A percentile compares a stretch with the other conserved stretches of the same genome.
These are phyloP conservation scores for Trichomonascus vanleenenianus DNA, from an alignment of 805 yeast genomes.

Conservation along the genomic window DNA sequence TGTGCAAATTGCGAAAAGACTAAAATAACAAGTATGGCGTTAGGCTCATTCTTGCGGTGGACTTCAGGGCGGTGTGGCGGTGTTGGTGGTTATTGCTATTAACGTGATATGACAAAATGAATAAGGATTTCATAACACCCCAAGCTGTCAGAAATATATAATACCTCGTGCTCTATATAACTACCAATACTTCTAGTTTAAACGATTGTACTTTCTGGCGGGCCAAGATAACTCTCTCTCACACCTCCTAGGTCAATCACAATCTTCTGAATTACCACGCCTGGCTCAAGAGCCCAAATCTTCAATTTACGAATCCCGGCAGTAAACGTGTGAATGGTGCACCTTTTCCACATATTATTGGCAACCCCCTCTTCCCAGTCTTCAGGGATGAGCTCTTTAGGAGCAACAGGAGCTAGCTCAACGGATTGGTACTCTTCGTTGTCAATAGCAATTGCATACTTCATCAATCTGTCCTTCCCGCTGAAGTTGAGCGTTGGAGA, in stretches of 20 bases:
- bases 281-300: constrained; percentile 14
- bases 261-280: constrained; percentile 14
- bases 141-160: too few relatives aligned
- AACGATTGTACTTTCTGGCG: constrained; percentile 7
- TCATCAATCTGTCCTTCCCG: constrained; percentile 18
- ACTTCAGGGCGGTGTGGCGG: too few relatives aligned
- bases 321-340: constrained; percentile 1
- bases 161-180: too few relatives aligned
- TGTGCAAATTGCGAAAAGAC: too few relatives aligned
- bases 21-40: too few relatives aligned
- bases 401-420: constrained; percentile 20
- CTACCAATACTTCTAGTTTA: too few relatives aligned
- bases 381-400: constrained; percentile 7
- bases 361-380: constrained; percentile 15
- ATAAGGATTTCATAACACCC: too few relatives aligned
- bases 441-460: constrained; percentile 24
- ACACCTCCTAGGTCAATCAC: constrained; percentile 16
- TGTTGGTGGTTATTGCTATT: too few relatives aligned
- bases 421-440: constrained; percentile 19
- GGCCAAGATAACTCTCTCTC: constrained; percentile 13
- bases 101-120: too few relatives aligned
- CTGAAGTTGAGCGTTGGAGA: constrained; percentile 23
- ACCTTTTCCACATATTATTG: constrained; percentile 9
- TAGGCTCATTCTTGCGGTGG: too few relatives aligned
- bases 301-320: constrained; percentile 11